phyloP scores from a whole-genome alignment of 139 green algal species.

The Chlorella ohadii region DNA sequence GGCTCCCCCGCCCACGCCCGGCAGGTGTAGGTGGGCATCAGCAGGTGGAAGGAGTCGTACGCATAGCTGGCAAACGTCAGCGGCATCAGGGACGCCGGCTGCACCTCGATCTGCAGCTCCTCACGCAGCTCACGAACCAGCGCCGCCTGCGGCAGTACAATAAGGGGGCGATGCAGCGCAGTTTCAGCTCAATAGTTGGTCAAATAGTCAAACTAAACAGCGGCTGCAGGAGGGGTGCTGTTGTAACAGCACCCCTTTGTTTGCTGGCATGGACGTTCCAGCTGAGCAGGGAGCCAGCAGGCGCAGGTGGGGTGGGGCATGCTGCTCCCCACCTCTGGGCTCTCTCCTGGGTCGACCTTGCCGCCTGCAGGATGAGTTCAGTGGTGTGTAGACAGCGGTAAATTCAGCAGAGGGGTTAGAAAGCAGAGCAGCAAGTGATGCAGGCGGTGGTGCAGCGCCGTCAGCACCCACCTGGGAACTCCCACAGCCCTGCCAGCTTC shows the following conservation, averaged over 20 bases:
- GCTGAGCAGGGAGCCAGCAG: too few relatives aligned
- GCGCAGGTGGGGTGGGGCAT: too few relatives aligned
- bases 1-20: conserved; percentile 19
- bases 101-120: conserved; percentile 59
- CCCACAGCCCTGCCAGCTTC: conserved; percentile 68
- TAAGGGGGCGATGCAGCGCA: too few relatives aligned
- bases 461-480: conserved; percentile 33
- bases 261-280: too few relatives aligned
- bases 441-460: too few relatives aligned
- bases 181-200: too few relatives aligned
- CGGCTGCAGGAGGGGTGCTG: too few relatives aligned
- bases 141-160: conserved; percentile 24
- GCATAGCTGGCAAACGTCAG: conserved; percentile 48
- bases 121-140: conserved; percentile 73
- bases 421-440: too few relatives aligned
- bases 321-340: conserved; percentile 55
- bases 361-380: not conserved
- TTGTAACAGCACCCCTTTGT: too few relatives aligned
- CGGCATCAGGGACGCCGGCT: not conserved
- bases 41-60: conserved; percentile 46
- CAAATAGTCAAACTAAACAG: too few relatives aligned
- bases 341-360: conserved; percentile 61
- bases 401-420: too few relatives aligned
- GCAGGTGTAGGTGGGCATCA: conserved; percentile 45
- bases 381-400: too few relatives aligned